Evolutionary conservation across 352 stramenopile species (phyloP).

Genomic region (Phytophthora rubi): DNA sequence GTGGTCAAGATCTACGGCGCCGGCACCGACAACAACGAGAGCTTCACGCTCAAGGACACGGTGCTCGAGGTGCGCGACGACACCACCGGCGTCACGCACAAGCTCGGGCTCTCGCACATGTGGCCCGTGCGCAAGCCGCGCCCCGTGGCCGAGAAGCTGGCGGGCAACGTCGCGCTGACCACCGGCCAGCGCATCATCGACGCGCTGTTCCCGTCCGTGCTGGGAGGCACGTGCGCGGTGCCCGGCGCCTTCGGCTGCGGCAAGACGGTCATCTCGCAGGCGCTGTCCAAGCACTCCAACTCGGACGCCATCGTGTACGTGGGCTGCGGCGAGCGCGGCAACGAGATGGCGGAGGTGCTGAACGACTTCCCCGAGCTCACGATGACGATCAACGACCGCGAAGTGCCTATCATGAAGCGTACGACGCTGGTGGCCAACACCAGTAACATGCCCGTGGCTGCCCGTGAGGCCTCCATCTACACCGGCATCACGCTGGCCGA

Average conservation of each 20-base stretch:
- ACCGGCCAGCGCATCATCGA: conserved; percentile 99
- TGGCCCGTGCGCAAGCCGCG: conserved; percentile 98
- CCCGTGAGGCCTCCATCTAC: conserved; percentile 99
- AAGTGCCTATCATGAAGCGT: conserved; percentile 99
- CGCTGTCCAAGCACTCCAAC: conserved; percentile 99
- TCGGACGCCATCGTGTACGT: conserved; percentile 99
- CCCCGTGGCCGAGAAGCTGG: conserved; percentile 98
- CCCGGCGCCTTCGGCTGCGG: conserved; percentile 99
- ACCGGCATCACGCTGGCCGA: conserved; percentile 98
- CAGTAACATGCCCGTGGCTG: conserved; percentile 99
- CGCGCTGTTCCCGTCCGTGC: conserved; percentile 98
- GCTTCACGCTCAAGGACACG: conserved; percentile 96
- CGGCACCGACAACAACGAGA: conserved; percentile 96
- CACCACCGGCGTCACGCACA: conserved; percentile 94
- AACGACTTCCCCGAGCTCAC: conserved; percentile 99
- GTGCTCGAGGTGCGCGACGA: conserved; percentile 99
- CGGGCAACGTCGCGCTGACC: conserved; percentile 97
- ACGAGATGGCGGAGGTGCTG: conserved; percentile 99
- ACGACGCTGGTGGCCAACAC: conserved; percentile 99
- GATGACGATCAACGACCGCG: conserved; percentile 97
- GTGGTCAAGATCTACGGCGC: conserved; percentile 99
- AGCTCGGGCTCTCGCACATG: conserved; percentile 97
- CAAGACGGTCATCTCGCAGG: conserved; percentile 99
- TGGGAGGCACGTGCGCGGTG: conserved; percentile 98
- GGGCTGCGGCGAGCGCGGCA: conserved; percentile 98